phyloP scores from a whole-genome alignment of 2,329 filamentous ascomycete species.

The Colletotrichum costaricense region DNA sequence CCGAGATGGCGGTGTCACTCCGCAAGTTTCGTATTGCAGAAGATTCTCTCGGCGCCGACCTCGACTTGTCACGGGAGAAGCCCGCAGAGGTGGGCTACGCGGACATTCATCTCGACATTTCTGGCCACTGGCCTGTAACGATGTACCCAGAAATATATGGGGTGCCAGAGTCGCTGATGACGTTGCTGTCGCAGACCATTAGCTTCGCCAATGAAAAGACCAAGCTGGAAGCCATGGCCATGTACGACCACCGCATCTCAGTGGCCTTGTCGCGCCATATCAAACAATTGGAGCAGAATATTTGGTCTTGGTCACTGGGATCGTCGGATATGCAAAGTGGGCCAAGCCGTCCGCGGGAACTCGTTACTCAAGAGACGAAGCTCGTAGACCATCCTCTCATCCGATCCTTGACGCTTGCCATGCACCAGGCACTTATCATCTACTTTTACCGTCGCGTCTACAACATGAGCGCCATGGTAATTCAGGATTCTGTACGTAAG shows the following conservation, averaged over 20 bases:
- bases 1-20: conserved; percentile 26
- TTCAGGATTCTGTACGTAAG: conserved; percentile 50
- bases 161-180: conserved; percentile 53
- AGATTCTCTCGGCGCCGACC: conserved; percentile 37
- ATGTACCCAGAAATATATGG: conserved; percentile 58
- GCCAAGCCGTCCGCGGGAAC: conserved; percentile 10
- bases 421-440: conserved; percentile 55
- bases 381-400: conserved; percentile 37
- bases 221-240: conserved; percentile 39
- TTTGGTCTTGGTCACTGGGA: conserved; percentile 43
- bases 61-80: conserved; percentile 44
- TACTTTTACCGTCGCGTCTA: conserved; percentile 58
- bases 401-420: conserved; percentile 48
- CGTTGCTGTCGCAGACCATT: conserved; percentile 53
- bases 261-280: conserved; percentile 42
- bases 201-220: conserved; percentile 56
- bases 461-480: conserved; percentile 50
- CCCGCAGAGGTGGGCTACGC: conserved; percentile 54
- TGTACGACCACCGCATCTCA: conserved; percentile 40
- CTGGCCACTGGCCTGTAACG: conserved; percentile 52
- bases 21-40: conserved; percentile 45
- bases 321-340: conserved; percentile 25
- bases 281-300: conserved; percentile 45
- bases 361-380: not conserved
- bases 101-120: conserved; percentile 54